These are phyloP conservation scores for Tetrastigma voinierianum DNA, from an alignment of 164 flowering plant species.

Conservation along the genomic window DNA sequence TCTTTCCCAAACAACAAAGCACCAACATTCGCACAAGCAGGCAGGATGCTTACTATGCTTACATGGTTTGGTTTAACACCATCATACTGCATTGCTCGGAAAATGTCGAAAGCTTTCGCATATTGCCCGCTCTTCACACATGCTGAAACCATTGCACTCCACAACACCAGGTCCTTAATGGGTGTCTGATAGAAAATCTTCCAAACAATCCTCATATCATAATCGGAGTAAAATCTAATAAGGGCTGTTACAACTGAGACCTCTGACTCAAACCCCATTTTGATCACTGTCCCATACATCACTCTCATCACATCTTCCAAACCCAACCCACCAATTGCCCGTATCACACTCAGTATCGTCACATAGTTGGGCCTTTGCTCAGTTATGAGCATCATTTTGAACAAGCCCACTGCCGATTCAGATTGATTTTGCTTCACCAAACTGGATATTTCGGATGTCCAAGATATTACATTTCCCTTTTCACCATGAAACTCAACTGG, in stretches of 20 bases:
- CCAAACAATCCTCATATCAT: conserved; percentile 25
- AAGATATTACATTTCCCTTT: conserved; percentile 20
- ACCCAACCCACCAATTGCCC: conserved; percentile 22
- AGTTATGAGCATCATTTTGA: conserved; percentile 39
- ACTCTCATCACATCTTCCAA: conserved; percentile 14
- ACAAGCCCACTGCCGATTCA: conserved; percentile 31
- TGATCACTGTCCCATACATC: conserved; percentile 42
- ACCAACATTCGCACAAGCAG: conserved; percentile 52
- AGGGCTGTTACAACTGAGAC: conserved; percentile 43
- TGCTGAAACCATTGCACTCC: conserved; percentile 56
- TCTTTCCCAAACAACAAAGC: conserved; percentile 44
- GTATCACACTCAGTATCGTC: conserved; percentile 37
- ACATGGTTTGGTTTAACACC: conserved; percentile 50
- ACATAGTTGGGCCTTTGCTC: conserved; percentile 40
- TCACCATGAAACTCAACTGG: conserved; percentile 12
- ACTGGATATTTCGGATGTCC: conserved; percentile 43
- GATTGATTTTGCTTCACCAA: conserved; percentile 27
- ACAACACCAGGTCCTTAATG: conserved; percentile 48
- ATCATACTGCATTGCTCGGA: conserved; percentile 38
- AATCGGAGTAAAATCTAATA: conserved; percentile 37
- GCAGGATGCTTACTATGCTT: conserved; percentile 45
- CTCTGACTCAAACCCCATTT: conserved; percentile 46
- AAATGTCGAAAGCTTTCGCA: conserved; percentile 31
- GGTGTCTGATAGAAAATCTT: conserved; percentile 35
- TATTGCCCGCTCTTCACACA: conserved; percentile 39